Base-by-base conservation (phyloP, 495 filamentous ascomycete genomes). In the Jackrogersella minutella region DNA sequence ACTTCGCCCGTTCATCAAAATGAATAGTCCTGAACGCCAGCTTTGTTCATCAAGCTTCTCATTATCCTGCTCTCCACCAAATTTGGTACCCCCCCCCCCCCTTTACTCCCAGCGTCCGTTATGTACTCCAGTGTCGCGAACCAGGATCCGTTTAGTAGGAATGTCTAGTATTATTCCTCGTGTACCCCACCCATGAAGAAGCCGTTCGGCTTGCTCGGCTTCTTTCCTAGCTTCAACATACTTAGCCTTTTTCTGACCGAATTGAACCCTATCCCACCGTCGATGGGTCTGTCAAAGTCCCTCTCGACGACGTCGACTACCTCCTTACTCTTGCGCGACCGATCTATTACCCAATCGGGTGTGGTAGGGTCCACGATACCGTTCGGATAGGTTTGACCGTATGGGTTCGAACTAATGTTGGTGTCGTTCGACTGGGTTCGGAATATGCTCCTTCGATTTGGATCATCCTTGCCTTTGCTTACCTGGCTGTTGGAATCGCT, bases 211-310 rank as follows among this genome's bases (percentile, higher is more conserved):
- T 84, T 87, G 70, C 86, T 88, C 24, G 73, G 77, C 79, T 91
- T 90, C 76, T 86, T 87, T 36, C 87, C 86, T 61, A 92, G 72
- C 57, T 86, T 86, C 64, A 94, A 65, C 46, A 88, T 71, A 66
- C 90, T 92, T 50, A 93, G 76, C 69, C 91, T 74, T 76, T 90
- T 92, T 77, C 85, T 85, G 53, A 93, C 83, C 60, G 85, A 88
- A 5, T 84, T 80, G n/a, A 81, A 76, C 28, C 75, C 74, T 52
- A 77, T 67, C 67, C 58, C 66, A 11, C 73, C 74, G 59, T 75
- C 71, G 14, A 64, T 68, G 6, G 69, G 46, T 28, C 55, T 54
- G 28, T 66, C 58, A 4, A 70, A 65, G 26, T 73, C 72, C 4
- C 70, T 64, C 24, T 74, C 72, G 9, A 62, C n/a, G 31, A 74